Evolutionary conservation across 2,329 filamentous ascomycete species (phyloP), one percentile per base, ranked within the genome.

Genomic region (Aureobasidium lini): DNA sequence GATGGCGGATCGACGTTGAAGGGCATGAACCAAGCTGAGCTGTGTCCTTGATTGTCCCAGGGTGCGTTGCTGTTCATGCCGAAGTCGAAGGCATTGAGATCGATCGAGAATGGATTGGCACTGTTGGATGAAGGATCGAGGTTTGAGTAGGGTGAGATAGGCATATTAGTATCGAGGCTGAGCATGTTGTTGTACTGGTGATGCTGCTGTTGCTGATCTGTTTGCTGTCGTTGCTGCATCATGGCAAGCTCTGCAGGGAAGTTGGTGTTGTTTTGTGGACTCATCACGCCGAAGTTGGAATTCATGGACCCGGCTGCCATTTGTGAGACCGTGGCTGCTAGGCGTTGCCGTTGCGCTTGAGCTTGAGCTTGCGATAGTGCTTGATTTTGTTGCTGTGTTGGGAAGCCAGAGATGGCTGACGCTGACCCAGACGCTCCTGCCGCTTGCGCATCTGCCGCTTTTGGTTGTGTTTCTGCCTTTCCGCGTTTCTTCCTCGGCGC

Each of bases 1-100:
- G 65, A 66, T 0, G 88, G 85, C 18, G 90, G 89, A 61, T 94
- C 89, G 73, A 95, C 84, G 69, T 95, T 95, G 73, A 96, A 95
- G 1, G 92, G 90, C 77, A 95, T 85, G 72, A 95, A 95, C 89
- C 92, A 97, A 5, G 88, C 89, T 56, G 86, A 87, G 47, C 73
- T 75, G 0, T 75, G 74, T 13, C 34, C 34, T n/a, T 44, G 52
- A 60, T 78, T 34, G 34, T 48, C 18, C 54, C 54, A 57, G 34
- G 43, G 11, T 3, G 37, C 34, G 18, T 66, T 66, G 34, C 65
- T 66, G 18, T 57, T 61, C 58, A 62, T 61, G 32, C 52, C 62
- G 16, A 61, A 46, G n/a, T 60, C 63, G 39, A 62, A 66, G 29
- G 64, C 62, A 36, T 64, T 63, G 15, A 59, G 60, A 54, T 66